phyloP scores from a whole-genome alignment of 2,329 filamentous ascomycete genomes.

The Ophiostoma ulmi region DNA sequence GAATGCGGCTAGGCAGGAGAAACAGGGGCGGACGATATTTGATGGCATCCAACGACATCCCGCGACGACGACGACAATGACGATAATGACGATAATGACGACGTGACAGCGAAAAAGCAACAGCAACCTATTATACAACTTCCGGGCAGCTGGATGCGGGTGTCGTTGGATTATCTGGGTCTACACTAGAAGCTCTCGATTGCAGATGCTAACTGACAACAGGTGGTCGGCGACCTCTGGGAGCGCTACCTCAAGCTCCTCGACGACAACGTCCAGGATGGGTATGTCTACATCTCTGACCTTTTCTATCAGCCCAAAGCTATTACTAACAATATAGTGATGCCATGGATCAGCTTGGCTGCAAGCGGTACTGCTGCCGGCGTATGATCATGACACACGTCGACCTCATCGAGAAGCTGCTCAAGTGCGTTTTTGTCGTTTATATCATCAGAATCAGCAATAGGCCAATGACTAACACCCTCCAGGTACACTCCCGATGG shows the following conservation, averaged over 20 bases:
- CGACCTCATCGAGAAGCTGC: conserved; percentile 95
- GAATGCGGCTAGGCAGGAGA: not conserved
- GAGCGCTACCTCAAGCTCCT: conserved; percentile 89
- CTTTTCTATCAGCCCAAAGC: not conserved
- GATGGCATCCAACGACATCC: not conserved
- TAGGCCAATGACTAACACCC: conserved; percentile 6
- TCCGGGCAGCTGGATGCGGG: not conserved
- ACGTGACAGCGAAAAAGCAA: not conserved
- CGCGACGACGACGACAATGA: not conserved
- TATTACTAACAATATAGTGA: conserved; percentile 53
- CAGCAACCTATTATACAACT: no score
- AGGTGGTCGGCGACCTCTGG: conserved; percentile 98
- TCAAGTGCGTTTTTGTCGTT: conserved; percentile 60
- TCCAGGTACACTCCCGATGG: conserved; percentile 57
- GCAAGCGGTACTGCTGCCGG: conserved; percentile 95
- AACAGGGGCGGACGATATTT: not conserved
- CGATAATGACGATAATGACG: no score
- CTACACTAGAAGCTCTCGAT: not conserved
- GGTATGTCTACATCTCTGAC: conserved; percentile 47
- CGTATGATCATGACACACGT: conserved; percentile 99
- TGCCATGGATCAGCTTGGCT: conserved; percentile 89
- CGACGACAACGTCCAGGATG: conserved; percentile 68
- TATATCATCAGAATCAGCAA: no score
- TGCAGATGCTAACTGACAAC: conserved; percentile 32
- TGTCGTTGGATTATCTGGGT: not conserved